Conservation (phyloP, 139 green algal species). For the Edaphochlamys debaryana region DNA sequence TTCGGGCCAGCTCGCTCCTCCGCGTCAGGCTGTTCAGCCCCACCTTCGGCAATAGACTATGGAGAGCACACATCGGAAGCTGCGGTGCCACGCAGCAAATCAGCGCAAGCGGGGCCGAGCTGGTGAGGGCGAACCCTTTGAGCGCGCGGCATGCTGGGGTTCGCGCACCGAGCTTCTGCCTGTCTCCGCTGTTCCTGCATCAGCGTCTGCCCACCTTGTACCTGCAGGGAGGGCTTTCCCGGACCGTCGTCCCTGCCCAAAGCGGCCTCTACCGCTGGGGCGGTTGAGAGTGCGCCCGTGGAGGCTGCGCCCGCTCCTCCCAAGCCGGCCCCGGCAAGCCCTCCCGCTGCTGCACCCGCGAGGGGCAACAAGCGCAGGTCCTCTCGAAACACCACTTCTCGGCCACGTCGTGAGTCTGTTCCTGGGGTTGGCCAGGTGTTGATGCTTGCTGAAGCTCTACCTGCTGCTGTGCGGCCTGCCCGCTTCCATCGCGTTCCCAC, state of each 20-base stretch:
- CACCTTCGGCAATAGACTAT: slow-evolving; percentile 19
- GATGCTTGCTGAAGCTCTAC: neutral
- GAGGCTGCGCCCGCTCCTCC: neutral
- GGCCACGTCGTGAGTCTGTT: slow-evolving; percentile 32
- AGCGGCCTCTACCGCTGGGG: slow-evolving; percentile 18
- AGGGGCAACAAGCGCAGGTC: neutral
- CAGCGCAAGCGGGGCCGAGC: neutral
- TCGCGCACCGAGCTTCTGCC: neutral
- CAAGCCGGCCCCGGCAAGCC: neutral
- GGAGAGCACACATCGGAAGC: too few relatives aligned
- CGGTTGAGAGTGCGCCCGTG: slow-evolving; percentile 36
- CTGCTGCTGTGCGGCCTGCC: neutral
- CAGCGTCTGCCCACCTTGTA: neutral
- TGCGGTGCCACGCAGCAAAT: slow-evolving; percentile 33
- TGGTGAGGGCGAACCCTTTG: slow-evolving; percentile 5
- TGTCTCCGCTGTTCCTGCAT: too few relatives aligned
- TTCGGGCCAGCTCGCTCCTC: slow-evolving; percentile 1
- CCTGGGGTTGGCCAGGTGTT: neutral
- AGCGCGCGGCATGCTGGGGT: neutral
- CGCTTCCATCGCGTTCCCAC: too few relatives aligned
- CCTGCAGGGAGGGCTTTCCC: slow-evolving; percentile 33
- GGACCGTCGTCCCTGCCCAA: slow-evolving; percentile 7
- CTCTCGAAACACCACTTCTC: neutral
- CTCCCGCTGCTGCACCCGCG: neutral
- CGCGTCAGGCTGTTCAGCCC: neutral